phyloP scores from a whole-genome alignment of 179 eudicot species.

The Monotropa hypopitys region DNA sequence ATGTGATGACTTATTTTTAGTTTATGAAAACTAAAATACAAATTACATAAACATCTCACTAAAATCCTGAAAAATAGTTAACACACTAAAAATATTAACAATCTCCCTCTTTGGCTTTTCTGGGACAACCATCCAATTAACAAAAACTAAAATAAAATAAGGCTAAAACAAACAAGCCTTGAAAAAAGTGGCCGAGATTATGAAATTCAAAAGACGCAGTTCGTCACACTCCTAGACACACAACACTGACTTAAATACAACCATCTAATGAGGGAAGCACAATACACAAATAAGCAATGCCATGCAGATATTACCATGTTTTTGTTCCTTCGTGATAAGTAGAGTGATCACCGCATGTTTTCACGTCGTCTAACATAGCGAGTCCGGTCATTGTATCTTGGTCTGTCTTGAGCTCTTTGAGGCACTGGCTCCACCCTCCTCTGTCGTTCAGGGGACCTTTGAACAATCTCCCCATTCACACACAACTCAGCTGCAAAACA shows the following conservation, averaged over 20 bases:
- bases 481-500: slow-evolving; percentile 60
- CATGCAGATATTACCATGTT: neutral
- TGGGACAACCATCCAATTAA: too few species aligned
- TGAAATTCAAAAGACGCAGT: neutral
- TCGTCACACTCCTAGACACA: neutral
- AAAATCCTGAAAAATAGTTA: too few species aligned
- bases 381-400: slow-evolving; percentile 80
- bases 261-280: neutral
- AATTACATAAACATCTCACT: too few species aligned
- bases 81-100: too few species aligned
- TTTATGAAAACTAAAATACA: too few species aligned
- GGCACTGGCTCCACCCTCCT: slow-evolving; percentile 94
- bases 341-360: slow-evolving; percentile 33
- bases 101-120: too few species aligned
- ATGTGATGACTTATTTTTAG: too few species aligned
- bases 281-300: neutral
- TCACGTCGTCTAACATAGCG: slow-evolving; percentile 71
- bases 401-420: slow-evolving; percentile 75
- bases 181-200: neutral
- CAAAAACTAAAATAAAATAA: neutral
- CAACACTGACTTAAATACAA: neutral
- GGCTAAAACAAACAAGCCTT: neutral
- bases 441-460: slow-evolving; percentile 86
- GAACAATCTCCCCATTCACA: slow-evolving; percentile 89
- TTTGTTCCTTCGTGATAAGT: neutral